Base-by-base conservation (phyloP, 371 early-diverging fungal genomes). In the Mycotypha africana region DNA sequence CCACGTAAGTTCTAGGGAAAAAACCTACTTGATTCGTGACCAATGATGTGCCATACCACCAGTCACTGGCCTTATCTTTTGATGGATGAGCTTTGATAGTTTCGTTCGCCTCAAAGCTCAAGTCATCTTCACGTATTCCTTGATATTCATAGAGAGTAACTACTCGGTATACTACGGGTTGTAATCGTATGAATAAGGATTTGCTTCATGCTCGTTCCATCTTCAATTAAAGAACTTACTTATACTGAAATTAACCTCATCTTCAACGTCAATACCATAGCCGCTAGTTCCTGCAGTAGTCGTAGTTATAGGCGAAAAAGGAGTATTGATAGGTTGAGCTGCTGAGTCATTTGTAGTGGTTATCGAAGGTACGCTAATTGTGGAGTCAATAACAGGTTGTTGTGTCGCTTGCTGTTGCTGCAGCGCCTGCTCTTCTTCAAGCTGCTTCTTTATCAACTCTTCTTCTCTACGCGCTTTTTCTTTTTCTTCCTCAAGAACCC, bases 51-150 rank as follows among this genome's bases (percentile, higher is more conserved):
- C 70, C 67, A 55, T 67, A 70, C 68, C 68, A 74, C 70, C 70
- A 77, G 41, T 71, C 71, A 38, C 69, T 65, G 6, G 48, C 44
- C 30, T 50, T 64, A 30, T 73, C 73, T 38, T 78, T 74, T 9
- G 73, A 70, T n/a, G 78, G 78, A 45, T 78, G 66, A 4, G 75
- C 78, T 32, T 71, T 65, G 24, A 78, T 37, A 2, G 60, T 56
- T 35, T 72, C 70, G 32, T 70, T 73, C 30, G 66, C 73, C 5
- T 38, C 47, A 22, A 78, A 66, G 8, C 60, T 54, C 16, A 78
- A 48, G 38, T 78, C 78, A 42, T 74, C 78, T 19, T 66, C 62
- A 23, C 73, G 54, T 12, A 67, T 51, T 9, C 75, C 78, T 15
- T 49, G 60, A 43, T 73, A 78, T 34, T 65, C 65, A 47, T 72